A percentile compares a stretch with the other conserved stretches of the same genome.
Evolutionary conservation across 345 rosid species (phyloP).

Genomic region (Arabis alpina): DNA sequence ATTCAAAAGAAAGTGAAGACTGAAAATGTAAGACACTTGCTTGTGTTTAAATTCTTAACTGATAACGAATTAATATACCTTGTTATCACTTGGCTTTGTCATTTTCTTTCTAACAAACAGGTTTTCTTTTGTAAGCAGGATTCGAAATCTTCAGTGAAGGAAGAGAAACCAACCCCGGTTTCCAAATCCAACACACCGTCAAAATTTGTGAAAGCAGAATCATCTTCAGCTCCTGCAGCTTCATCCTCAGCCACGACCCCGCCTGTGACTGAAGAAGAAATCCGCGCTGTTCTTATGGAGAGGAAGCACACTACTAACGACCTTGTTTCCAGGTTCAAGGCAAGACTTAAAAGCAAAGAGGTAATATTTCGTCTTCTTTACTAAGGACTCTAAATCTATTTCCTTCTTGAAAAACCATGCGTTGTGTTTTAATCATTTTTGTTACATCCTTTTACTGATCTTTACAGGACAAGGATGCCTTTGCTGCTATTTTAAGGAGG

Average conservation of each 20-base stretch:
- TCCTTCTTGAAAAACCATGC: neutral
- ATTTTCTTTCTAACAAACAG: neutral
- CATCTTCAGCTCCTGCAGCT: slow-evolving; percentile 46
- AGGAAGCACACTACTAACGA: slow-evolving; percentile 84
- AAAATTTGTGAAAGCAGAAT: slow-evolving; percentile 48
- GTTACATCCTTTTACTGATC: neutral
- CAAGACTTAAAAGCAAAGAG: slow-evolving; percentile 72
- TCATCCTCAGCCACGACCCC: slow-evolving; percentile 55
- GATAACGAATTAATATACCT: too few relatives aligned
- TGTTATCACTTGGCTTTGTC: too few relatives aligned
- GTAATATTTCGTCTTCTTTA: slow-evolving; percentile 36
- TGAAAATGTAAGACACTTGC: slow-evolving; percentile 64
- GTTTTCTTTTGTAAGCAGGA: slow-evolving; percentile 50
- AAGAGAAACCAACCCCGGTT: slow-evolving; percentile 46
- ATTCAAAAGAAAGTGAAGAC: slow-evolving; percentile 80
- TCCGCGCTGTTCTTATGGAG: slow-evolving; percentile 79
- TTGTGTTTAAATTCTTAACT: slow-evolving; percentile 1
- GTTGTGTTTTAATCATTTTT: neutral
- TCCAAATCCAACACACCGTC: slow-evolving; percentile 53
- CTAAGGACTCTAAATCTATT: neutral
- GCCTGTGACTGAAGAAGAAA: slow-evolving; percentile 90
- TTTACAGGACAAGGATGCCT: slow-evolving; percentile 83
- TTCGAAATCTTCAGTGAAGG: slow-evolving; percentile 52
- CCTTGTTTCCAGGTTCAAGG: slow-evolving; percentile 82
- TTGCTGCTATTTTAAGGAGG: slow-evolving; percentile 74